Conservation (phyloP, 495 filamentous ascomycete genomes). For the Aspergillus bertholletiae region DNA sequence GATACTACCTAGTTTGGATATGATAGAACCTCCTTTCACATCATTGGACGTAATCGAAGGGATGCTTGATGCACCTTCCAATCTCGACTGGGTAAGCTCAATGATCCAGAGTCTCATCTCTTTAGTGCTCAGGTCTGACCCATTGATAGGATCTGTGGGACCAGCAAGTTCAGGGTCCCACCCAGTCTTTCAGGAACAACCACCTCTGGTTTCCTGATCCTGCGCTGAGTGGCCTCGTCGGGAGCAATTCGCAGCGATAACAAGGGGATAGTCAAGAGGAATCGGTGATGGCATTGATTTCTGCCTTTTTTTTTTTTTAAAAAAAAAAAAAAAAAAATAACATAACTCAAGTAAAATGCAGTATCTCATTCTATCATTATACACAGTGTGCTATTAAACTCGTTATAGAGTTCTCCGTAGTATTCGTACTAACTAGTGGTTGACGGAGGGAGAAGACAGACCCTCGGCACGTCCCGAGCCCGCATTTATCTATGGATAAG, state of each 20-base stretch:
- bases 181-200: background rate
- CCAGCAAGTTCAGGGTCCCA: constrained; percentile 9
- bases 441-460: too few species aligned
- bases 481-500: too few species aligned
- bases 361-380: background rate
- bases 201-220: background rate
- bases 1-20: constrained; percentile 1
- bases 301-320: too few species aligned
- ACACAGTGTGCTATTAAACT: too few species aligned
- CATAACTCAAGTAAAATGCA: background rate
- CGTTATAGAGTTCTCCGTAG: too few species aligned
- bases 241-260: background rate
- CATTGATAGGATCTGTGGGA: constrained; percentile 16
- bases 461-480: background rate
- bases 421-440: too few species aligned
- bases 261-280: background rate
- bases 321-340: background rate
- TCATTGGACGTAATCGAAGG: constrained; percentile 51
- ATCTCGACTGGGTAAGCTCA: constrained; percentile 71
- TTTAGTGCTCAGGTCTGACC: constrained; percentile 2
- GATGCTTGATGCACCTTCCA: constrained; percentile 46
- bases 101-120: too few species aligned
- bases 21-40: constrained; percentile 21
- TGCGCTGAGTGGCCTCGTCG: background rate
- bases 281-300: background rate